phyloP scores from a whole-genome alignment of 768 basidiomycete genomes.

The Boletus sp. region DNA sequence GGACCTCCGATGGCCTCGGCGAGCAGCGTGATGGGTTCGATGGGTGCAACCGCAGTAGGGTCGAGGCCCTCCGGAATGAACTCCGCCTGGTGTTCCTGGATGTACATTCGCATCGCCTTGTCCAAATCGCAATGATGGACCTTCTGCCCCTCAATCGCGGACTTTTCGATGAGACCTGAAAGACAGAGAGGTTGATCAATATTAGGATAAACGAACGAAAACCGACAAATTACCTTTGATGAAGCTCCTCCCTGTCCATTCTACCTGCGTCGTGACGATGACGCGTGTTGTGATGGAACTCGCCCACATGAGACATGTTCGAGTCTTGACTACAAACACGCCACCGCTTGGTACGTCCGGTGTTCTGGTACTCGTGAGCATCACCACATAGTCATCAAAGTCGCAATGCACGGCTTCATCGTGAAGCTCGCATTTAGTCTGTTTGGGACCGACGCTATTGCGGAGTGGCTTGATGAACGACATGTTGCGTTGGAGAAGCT shows the following conservation, averaged over 20 bases:
- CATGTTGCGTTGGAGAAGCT: slow-evolving; percentile 82
- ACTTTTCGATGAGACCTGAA: slow-evolving; percentile 89
- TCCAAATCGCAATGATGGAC: slow-evolving; percentile 82
- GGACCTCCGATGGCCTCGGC: slow-evolving; percentile 11
- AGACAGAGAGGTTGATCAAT: slow-evolving; percentile 1
- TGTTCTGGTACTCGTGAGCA: slow-evolving; percentile 85
- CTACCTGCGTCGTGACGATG: slow-evolving; percentile 85
- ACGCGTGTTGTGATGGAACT: slow-evolving; percentile 73
- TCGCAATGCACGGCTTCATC: slow-evolving; percentile 83
- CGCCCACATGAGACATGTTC: slow-evolving; percentile 95
- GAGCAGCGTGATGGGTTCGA: slow-evolving; percentile 36
- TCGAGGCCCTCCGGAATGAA: slow-evolving; percentile 85
- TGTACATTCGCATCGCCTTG: slow-evolving; percentile 82
- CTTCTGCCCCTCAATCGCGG: slow-evolving; percentile 90
- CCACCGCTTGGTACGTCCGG: slow-evolving; percentile 95
- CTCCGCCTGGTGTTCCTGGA: slow-evolving; percentile 84
- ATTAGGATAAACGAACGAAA: neutral
- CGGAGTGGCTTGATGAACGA: slow-evolving; percentile 94
- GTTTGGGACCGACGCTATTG: slow-evolving; percentile 86
- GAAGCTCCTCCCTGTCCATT: slow-evolving; percentile 96
- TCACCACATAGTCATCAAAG: slow-evolving; percentile 79
- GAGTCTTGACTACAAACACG: slow-evolving; percentile 91
- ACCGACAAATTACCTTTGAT: slow-evolving; percentile 67
- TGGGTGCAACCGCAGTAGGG: slow-evolving; percentile 48
- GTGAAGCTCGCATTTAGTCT: slow-evolving; percentile 92